phyloP scores from a whole-genome alignment of 192 early-diverging fungal genomes.

The Gaertneriomyces semiglobifer region DNA sequence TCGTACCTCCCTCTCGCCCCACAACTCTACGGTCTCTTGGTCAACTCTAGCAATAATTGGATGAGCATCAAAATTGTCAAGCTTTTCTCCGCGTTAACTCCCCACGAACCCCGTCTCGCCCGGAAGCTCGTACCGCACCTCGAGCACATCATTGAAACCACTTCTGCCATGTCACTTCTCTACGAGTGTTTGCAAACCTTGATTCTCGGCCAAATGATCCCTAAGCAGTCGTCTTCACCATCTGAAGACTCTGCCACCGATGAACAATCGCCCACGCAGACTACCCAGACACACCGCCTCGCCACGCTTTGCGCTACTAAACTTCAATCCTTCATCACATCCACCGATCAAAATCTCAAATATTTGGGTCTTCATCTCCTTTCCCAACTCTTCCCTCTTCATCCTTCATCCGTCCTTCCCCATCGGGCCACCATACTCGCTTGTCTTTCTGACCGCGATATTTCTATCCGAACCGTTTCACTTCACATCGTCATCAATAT shows the following conservation, averaged over 20 bases:
- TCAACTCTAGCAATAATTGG: conserved; percentile 94
- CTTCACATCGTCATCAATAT: conserved; percentile 83
- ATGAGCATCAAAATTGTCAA: conserved; percentile 99
- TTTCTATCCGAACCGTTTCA: conserved; percentile 85
- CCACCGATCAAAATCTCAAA: conserved; percentile 89
- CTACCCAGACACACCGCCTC: conserved; percentile 29
- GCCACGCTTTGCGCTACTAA: conserved; percentile 81
- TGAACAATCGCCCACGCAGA: too few species aligned
- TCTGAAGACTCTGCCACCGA: too few species aligned
- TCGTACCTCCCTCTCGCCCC: conserved; percentile 94
- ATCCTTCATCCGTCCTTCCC: conserved; percentile 77
- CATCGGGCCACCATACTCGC: conserved; percentile 80
- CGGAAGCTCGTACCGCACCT: conserved; percentile 85
- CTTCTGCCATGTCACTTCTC: conserved; percentile 91
- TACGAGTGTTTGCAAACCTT: conserved; percentile 97
- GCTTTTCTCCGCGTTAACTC: conserved; percentile 87
- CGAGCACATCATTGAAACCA: conserved; percentile 78
- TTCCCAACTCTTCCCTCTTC: conserved; percentile 74
- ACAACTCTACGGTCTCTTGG: conserved; percentile 86
- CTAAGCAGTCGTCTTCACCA: too few species aligned
- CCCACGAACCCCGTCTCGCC: conserved; percentile 87
- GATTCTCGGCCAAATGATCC: conserved; percentile 84
- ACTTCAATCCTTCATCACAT: conserved; percentile 75
- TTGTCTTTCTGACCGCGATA: conserved; percentile 89
- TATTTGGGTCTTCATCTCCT: conserved; percentile 89